These are phyloP conservation scores for Melampsora occidentalis DNA, from an alignment of 1,284 basidiomycete genomes.

Conservation along the genomic window DNA sequence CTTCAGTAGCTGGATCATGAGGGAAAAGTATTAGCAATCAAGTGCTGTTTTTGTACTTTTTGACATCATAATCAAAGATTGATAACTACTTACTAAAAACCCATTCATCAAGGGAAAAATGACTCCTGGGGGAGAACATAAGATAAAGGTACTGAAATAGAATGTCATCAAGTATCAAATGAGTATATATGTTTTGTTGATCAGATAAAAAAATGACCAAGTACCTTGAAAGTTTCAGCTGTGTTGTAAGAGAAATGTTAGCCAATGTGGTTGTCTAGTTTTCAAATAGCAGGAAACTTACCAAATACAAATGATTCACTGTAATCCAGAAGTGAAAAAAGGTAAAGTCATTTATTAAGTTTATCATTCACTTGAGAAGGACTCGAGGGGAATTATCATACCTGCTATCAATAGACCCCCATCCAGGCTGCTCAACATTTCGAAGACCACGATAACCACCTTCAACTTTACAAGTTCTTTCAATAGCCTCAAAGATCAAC, in stretches of 20 bases:
- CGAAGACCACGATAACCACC: slow-evolving; percentile 7
- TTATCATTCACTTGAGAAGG: not conserved
- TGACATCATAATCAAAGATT: not conserved
- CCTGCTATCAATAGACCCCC: not conserved
- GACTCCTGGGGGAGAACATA: slow-evolving; percentile 22
- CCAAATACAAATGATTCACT: slow-evolving; percentile 33
- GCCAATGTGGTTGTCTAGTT: not conserved
- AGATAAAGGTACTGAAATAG: not conserved
- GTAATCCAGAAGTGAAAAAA: not conserved
- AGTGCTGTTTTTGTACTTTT: not conserved
- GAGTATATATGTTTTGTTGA: not conserved
- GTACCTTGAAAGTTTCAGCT: slow-evolving; percentile 38
- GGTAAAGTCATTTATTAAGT: not conserved
- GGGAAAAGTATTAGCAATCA: not conserved
- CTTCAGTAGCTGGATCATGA: not conserved
- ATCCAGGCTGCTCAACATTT: not conserved
- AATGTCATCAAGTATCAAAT: not conserved
- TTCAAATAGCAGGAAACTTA: not conserved
- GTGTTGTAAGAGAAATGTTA: not conserved
- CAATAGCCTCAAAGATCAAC: slow-evolving; percentile 26
- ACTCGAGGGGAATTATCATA: not conserved
- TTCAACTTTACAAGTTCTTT: slow-evolving; percentile 22
- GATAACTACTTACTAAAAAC: slow-evolving; percentile 27
- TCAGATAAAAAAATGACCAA: not conserved
- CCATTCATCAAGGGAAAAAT: slow-evolving; percentile 41